A percentile compares a stretch with the other conserved stretches of the same genome.
These are phyloP conservation scores for Argentina anserina DNA, from an alignment of 306 rosid genomes.

Conservation along the genomic window DNA sequence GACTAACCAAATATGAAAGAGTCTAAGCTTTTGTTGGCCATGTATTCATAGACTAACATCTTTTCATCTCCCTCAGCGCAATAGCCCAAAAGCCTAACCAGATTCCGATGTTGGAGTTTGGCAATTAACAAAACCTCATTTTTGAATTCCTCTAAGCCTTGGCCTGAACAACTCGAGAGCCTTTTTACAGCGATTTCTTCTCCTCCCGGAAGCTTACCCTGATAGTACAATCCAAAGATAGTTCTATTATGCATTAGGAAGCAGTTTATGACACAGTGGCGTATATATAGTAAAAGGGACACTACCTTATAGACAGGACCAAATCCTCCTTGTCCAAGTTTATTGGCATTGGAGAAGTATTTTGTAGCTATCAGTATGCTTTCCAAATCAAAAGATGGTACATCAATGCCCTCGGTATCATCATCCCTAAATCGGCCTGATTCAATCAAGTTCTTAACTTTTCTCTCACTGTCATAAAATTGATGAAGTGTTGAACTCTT, in stretches of 20 bases:
- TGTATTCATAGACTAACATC: slow-evolving; percentile 67
- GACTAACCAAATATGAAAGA: slow-evolving; percentile 67
- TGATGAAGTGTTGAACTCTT: slow-evolving; percentile 46
- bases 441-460: slow-evolving; percentile 45
- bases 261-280: neutral
- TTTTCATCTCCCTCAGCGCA: slow-evolving; percentile 77
- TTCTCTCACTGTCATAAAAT: slow-evolving; percentile 37
- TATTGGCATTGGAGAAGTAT: slow-evolving; percentile 51
- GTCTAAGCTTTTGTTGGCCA: slow-evolving; percentile 78
- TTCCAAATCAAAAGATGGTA: slow-evolving; percentile 61
- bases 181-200: slow-evolving; percentile 74
- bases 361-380: slow-evolving; percentile 53
- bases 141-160: slow-evolving; percentile 72
- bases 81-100: slow-evolving; percentile 73
- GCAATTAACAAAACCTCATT: slow-evolving; percentile 80
- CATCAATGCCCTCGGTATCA: slow-evolving; percentile 53
- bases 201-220: slow-evolving; percentile 64
- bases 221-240: slow-evolving; percentile 5
- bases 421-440: slow-evolving; percentile 52
- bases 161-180: slow-evolving; percentile 75
- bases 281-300: neutral
- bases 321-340: slow-evolving; percentile 82
- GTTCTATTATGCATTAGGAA: slow-evolving; percentile 3
- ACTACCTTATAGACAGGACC: slow-evolving; percentile 73
- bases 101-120: slow-evolving; percentile 74